Evolutionary conservation across 768 basidiomycete species (phyloP), one percentile per base, ranked within the genome.

Genomic region (Trichaptum fuscoviolaceum): DNA sequence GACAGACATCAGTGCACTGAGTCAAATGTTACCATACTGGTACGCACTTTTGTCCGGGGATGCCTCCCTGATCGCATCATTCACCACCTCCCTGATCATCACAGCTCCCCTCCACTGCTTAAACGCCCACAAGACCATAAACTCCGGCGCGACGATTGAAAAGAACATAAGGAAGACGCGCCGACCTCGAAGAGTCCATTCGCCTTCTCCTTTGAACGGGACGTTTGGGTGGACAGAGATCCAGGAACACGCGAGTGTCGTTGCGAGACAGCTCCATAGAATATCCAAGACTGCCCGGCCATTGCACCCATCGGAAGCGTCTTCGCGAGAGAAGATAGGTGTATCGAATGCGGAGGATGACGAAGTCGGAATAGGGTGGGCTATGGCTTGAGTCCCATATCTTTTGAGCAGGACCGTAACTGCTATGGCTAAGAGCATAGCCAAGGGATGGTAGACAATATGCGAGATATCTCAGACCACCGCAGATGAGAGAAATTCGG

Each of bases 41-140:
- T 12, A 52, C 42, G 10, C 42, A 52, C 42, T 20, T 52, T 52
- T 20, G 20, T 52, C 15, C 20, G 42, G 20, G 3, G 12, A 52
- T 12, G 42, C 42, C 42, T 52, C 20, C 20, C 10, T 52, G 20
- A 52, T 52, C 12, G 42, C 42, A 5, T 52, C 42, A 20, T 52
- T 52, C 15, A 52, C 42, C 92, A 70, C 91, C 90, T 25, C 79
- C 84, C 15, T 52, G 20, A 52, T 52, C 42, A 52, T 12, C 42
- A 12, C 20, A 6, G 42, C 42, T 15, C 42, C 42, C 3, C 42
- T 15, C 42, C 42, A 52, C 58, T 77, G 75, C 8, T 67, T 60
- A 18, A 70, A 58, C 12, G 75, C 73, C 74, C 75, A 77, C 27
- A 64, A 42, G 3, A 75, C 59, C 20, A 75, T 64, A 35, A 75